Base-by-base conservation (phyloP, 169 alveolate genomes). In the Eimeria sp. region DNA sequence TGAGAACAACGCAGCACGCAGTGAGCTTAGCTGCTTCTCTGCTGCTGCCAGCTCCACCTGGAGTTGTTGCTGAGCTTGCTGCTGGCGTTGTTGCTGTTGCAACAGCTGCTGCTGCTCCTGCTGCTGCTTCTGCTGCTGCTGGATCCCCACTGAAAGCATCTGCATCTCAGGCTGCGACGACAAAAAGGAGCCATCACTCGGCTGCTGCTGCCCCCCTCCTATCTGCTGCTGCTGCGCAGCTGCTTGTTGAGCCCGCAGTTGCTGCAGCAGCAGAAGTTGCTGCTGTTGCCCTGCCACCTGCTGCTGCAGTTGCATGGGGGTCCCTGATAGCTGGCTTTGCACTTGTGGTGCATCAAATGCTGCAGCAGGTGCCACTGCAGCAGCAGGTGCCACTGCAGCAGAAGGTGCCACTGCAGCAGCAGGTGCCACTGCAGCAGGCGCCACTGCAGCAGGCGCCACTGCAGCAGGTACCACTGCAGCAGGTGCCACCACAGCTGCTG, bases 51-150 rank as follows among this genome's bases (percentile, higher is more conserved):
- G 49, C 43, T 43, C 56, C 25, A 6, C 37, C 85, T 74, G 85
- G 40, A 43, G n/a, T 11, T 76, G 85, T 56, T 76, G 85, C 85
- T 76, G 85, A 14, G 6, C 40, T 46, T 43, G 60, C 71, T 62
- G 71, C 71, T 62, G 71, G 27, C 8, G 25, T 0, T 2, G 71
- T 27, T 62, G 71, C 60, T 76, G 85, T 46, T 43, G 85, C 60
- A 13, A 30, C 33, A 33, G 85, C 33, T 40, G 85, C 60, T 43
- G 33, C 85, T 76, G 60, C 33, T 76, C 78, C 77, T 1, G 71
- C n/a, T 58, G 91, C 62, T 85, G 71, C 1, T 54, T 76, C 77
- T 46, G 64, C 71, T 54, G 89, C 89, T 49, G 89, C 33, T 30
- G 58, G 66, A 6, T 11, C 66, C 89, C 43, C 11, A 2, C 89